Base-by-base conservation (phyloP, 371 early-diverging fungal species). In the Actinomortierella ambigua region DNA sequence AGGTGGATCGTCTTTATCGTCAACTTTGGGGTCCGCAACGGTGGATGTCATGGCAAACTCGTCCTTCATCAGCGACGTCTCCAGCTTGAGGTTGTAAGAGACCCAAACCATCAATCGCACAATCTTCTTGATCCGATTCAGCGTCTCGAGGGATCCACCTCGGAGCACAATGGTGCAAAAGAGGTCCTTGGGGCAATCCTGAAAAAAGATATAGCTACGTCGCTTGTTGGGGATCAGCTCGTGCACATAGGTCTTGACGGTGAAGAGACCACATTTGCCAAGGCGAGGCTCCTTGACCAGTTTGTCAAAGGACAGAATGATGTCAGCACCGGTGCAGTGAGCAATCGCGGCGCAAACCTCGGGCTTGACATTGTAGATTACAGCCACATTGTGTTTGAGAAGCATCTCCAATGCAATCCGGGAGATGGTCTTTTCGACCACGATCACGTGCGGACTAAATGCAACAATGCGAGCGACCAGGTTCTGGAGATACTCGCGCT, bases 91-190 rank as follows among this genome's bases (percentile, higher is more conserved):
- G 66, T 90, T 91, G 68, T 94, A 90, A 0, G 90, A 91, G 7
- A 93, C 89, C 65, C 88, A 88, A 4, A 92, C 85, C 82, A 94
- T 88, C 27, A 98, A 80, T 18, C 86, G 83, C 29, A 90, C 78
- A 7, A 95, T 87, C 26, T 81, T 82, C 65, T 96, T 95, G 61
- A 96, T 82, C 15, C 83, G 80, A 20, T 69, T 77, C 53, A 95
- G 79, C 9, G 79, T 75, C 24, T 84, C 78, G 17, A 80, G 50
- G 7, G 79, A 75, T 4, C 85, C 93, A 28, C 98, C 97, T n/a
- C 95, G 87, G 50, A 98, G 75, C 0, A 95, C 85, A n/a, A 97
- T 76, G 0, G 95, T 93, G 56, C 95, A 91, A 8, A 96, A 96
- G 1, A 90, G 79, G 29, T 89, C 86, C 24, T 82, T 82, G 4